phyloP scores from a whole-genome alignment of 495 filamentous ascomycete genomes.

The Parathielavia appendiculata region DNA sequence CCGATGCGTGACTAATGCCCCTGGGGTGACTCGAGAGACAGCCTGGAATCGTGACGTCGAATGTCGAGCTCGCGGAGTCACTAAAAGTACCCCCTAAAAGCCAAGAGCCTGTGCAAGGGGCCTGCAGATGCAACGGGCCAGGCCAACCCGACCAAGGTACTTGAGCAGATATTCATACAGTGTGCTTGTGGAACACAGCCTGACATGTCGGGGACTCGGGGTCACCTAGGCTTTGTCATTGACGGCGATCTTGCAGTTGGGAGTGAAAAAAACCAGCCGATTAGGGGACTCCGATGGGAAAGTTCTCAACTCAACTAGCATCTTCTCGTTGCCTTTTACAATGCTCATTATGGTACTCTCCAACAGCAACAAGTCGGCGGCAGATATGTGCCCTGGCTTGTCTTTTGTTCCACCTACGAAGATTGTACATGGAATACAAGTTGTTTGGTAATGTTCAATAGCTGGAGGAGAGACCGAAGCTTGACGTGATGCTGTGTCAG shows the following conservation, averaged over 20 bases:
- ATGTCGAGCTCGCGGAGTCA: neutral
- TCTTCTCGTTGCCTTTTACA: neutral
- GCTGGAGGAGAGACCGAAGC: too few species aligned
- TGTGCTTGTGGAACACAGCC: neutral
- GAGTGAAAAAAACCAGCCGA: too few species aligned
- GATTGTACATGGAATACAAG: too few species aligned
- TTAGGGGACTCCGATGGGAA: too few species aligned
- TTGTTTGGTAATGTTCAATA: too few species aligned
- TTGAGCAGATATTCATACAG: neutral
- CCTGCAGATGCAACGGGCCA: neutral
- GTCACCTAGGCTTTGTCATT: slow-evolving; percentile 3
- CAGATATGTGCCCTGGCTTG: too few species aligned
- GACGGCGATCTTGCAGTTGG: slow-evolving; percentile 7
- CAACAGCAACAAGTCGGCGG: too few species aligned
- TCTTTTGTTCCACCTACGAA: too few species aligned
- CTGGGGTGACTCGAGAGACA: neutral
- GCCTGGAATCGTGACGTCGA: neutral
- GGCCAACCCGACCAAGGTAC: neutral
- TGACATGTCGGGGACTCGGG: too few species aligned
- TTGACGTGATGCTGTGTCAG: too few species aligned
- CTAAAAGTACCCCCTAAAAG: neutral
- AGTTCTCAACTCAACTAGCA: neutral
- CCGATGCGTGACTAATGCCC: neutral
- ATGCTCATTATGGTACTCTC: neutral
- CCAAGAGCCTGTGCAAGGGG: neutral